Evolutionary conservation across 441 rosid genomes (phyloP).

Genomic region (Erodium trifolium): DNA sequence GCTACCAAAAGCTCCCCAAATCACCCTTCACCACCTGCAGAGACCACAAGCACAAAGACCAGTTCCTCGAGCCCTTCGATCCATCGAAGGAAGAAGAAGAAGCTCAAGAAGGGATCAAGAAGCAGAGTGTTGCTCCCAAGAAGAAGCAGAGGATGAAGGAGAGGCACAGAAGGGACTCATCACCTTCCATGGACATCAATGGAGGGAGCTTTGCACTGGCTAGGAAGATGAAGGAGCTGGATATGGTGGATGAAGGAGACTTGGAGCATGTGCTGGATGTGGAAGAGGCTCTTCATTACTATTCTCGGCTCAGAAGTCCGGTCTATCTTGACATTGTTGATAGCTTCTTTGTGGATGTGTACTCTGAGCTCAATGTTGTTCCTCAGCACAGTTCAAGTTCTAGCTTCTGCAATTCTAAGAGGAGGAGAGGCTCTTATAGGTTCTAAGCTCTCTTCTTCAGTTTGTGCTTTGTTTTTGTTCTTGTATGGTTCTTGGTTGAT

Average conservation of each 20-base stretch:
- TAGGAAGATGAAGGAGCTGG: constrained; percentile 63
- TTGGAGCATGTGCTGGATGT: constrained; percentile 74
- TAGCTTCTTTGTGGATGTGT: constrained; percentile 60
- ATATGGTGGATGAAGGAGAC: constrained; percentile 58
- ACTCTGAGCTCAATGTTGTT: constrained; percentile 41
- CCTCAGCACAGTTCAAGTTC: constrained; percentile 19
- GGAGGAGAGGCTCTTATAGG: constrained; percentile 36
- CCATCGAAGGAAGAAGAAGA: too few relatives aligned
- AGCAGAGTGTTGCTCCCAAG: too few relatives aligned
- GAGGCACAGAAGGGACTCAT: too few relatives aligned
- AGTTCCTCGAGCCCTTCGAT: too few relatives aligned
- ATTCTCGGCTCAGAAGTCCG: constrained; percentile 72
- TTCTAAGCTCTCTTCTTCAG: constrained; percentile 20
- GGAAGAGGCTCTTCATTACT: constrained; percentile 89
- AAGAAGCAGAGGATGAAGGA: too few relatives aligned
- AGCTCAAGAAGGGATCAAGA: too few relatives aligned
- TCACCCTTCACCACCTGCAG: too few relatives aligned
- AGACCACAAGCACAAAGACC: too few relatives aligned
- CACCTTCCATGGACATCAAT: constrained; percentile 7
- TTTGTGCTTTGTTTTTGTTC: neutral
- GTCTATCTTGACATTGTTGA: constrained; percentile 72
- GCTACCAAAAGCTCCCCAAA: too few relatives aligned
- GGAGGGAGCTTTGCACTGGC: constrained; percentile 28
- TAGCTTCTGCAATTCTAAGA: constrained; percentile 22
- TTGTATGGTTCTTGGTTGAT: too few relatives aligned